Conservation (phyloP, 306 rosid species). For the Trichosanthes cucumerina region DNA sequence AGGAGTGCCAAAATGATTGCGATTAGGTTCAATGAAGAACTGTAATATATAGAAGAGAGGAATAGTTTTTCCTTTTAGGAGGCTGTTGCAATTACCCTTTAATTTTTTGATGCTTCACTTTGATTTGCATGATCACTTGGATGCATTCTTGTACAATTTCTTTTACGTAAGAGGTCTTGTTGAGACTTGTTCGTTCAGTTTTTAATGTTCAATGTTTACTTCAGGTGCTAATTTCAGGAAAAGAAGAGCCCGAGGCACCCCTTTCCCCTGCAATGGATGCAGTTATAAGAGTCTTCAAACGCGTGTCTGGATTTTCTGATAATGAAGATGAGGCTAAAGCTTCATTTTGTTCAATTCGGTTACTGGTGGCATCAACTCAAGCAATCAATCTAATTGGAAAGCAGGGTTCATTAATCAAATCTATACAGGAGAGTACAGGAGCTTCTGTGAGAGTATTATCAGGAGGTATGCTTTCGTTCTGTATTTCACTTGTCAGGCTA, state of each 20-base stretch:
- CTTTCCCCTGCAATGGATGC: conserved; percentile 98
- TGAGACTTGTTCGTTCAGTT: neutral
- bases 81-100: neutral
- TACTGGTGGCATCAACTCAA: conserved; percentile 90
- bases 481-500: neutral
- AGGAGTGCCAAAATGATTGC: neutral
- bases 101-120: neutral
- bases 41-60: neutral
- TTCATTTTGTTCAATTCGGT: conserved; percentile 55
- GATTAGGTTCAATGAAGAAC: neutral
- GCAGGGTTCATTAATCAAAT: conserved; percentile 84
- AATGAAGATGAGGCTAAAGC: conserved; percentile 33
- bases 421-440: conserved; percentile 77
- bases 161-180: neutral
- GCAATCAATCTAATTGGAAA: conserved; percentile 95
- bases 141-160: neutral
- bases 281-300: conserved; percentile 67
- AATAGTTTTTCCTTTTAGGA: neutral
- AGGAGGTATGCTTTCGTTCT: conserved; percentile 48
- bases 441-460: conserved; percentile 72
- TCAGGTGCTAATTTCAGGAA: conserved; percentile 84
- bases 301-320: conserved; percentile 67
- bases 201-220: conserved; percentile 12
- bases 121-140: neutral
- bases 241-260: conserved; percentile 66